Conservation (phyloP, 2,329 filamentous ascomycete species). For the Microascus cirrosus region DNA sequence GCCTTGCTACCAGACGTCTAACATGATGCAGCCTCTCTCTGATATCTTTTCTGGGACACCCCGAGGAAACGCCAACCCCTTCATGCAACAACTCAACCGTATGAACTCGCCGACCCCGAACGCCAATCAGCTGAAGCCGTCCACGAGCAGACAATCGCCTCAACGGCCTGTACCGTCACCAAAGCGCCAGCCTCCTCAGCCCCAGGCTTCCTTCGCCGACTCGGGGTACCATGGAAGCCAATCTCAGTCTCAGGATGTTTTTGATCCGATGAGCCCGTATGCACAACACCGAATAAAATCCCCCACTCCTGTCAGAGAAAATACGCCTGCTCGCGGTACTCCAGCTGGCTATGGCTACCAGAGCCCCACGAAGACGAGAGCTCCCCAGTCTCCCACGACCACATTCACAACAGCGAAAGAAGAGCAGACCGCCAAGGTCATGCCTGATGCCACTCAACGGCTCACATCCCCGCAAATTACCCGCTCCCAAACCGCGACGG, state of each 20-base stretch:
- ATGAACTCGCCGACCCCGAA: slow-evolving; percentile 42
- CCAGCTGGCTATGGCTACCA: slow-evolving; percentile 1
- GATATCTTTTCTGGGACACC: slow-evolving; percentile 46
- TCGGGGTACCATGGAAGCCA: slow-evolving; percentile 66
- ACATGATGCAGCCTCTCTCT: slow-evolving; percentile 40
- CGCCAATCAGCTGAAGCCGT: background rate
- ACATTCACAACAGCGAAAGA: slow-evolving; percentile 32
- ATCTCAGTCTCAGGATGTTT: slow-evolving; percentile 8
- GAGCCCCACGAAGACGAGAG: slow-evolving; percentile 14
- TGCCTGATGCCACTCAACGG: slow-evolving; percentile 9
- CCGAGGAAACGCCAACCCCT: slow-evolving; percentile 41
- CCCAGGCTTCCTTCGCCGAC: slow-evolving; percentile 30
- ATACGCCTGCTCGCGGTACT: background rate
- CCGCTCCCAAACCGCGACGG: slow-evolving; percentile 8
- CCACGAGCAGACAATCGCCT: slow-evolving; percentile 1
- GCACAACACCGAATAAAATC: background rate
- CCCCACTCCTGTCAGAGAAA: background rate
- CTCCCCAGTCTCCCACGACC: slow-evolving; percentile 20
- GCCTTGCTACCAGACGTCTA: slow-evolving; percentile 10
- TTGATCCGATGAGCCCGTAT: background rate
- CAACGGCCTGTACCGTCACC: slow-evolving; percentile 12
- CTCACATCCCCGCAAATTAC: slow-evolving; percentile 6
- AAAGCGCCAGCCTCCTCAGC: background rate
- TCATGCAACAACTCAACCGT: slow-evolving; percentile 35
- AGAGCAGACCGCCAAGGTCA: slow-evolving; percentile 22